These are phyloP conservation scores for Cladosporium austrohemisphaericum DNA, from an alignment of 2,329 filamentous ascomycete genomes.

Conservation along the genomic window DNA sequence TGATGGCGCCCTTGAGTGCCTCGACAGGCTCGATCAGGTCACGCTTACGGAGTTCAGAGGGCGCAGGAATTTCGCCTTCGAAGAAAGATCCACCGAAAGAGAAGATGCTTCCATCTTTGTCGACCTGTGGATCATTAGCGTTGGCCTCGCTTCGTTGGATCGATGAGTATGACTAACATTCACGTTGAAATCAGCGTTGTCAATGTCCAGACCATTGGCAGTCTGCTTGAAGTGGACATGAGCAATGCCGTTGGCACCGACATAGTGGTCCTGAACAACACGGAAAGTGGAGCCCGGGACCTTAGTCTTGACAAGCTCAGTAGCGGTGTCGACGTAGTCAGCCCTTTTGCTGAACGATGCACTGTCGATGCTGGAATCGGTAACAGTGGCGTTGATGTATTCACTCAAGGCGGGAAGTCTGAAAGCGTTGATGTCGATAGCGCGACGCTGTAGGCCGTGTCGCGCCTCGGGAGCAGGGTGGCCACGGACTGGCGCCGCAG, in stretches of 20 bases:
- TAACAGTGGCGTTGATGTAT: slow-evolving; percentile 21
- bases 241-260: slow-evolving; percentile 52
- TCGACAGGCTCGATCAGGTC: slow-evolving; percentile 42
- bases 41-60: slow-evolving; percentile 40
- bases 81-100: slow-evolving; percentile 54
- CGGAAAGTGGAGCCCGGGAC: slow-evolving; percentile 46
- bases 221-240: slow-evolving; percentile 61
- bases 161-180: slow-evolving; percentile 46
- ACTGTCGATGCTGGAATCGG: slow-evolving; percentile 14
- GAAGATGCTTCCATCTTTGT: slow-evolving; percentile 52
- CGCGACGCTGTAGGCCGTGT: slow-evolving; percentile 18
- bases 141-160: neutral
- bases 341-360: slow-evolving; percentile 17
- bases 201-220: slow-evolving; percentile 55
- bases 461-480: slow-evolving; percentile 12
- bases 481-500: slow-evolving; percentile 6
- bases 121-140: slow-evolving; percentile 38
- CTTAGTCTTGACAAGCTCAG: slow-evolving; percentile 32
- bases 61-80: slow-evolving; percentile 43
- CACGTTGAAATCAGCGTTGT: slow-evolving; percentile 59
- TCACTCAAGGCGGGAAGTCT: slow-evolving; percentile 27
- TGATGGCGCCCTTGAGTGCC: slow-evolving; percentile 42
- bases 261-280: slow-evolving; percentile 51
- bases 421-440: slow-evolving; percentile 33
- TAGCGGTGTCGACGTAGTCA: slow-evolving; percentile 32